phyloP scores from a whole-genome alignment of 768 basidiomycete species.

The Tylopilus sp. region DNA sequence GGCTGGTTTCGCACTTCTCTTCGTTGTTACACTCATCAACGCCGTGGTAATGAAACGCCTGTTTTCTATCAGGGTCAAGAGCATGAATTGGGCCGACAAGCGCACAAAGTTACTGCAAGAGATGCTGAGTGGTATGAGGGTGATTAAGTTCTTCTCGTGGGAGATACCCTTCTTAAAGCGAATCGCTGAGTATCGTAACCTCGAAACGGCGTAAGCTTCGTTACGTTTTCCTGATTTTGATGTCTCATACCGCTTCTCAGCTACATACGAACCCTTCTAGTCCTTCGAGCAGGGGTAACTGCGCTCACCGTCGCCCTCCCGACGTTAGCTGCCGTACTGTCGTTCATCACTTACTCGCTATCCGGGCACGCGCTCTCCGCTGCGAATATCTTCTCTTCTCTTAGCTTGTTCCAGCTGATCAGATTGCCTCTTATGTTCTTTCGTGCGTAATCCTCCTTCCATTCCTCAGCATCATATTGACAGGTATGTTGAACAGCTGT shows the following conservation, averaged over 20 bases:
- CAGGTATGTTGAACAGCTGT: constrained; percentile 41
- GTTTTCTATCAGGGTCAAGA: constrained; percentile 54
- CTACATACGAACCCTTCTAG: constrained; percentile 62
- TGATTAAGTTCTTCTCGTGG: constrained; percentile 94
- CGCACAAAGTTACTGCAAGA: constrained; percentile 89
- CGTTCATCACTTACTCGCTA: constrained; percentile 74
- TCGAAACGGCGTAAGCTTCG: constrained; percentile 58
- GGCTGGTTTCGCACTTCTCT: constrained; percentile 57
- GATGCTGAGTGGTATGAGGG: constrained; percentile 82
- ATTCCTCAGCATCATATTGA: constrained; percentile 6
- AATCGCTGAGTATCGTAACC: constrained; percentile 62
- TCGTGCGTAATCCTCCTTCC: constrained; percentile 32
- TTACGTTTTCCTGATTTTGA: constrained; percentile 4
- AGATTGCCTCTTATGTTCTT: constrained; percentile 78
- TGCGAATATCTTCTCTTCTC: constrained; percentile 75
- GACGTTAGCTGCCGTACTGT: constrained; percentile 70
- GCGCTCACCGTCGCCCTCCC: constrained; percentile 72
- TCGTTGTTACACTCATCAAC: constrained; percentile 73
- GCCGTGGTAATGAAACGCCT: constrained; percentile 68
- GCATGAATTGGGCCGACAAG: constrained; percentile 89
- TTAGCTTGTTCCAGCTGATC: constrained; percentile 82
- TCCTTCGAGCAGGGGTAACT: constrained; percentile 64
- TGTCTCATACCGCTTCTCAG: constrained; percentile 27
- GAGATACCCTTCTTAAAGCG: constrained; percentile 76
- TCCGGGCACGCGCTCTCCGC: constrained; percentile 68